phyloP scores from a whole-genome alignment of 176 grass and related monocot species.

The Cenchrus americanus region DNA sequence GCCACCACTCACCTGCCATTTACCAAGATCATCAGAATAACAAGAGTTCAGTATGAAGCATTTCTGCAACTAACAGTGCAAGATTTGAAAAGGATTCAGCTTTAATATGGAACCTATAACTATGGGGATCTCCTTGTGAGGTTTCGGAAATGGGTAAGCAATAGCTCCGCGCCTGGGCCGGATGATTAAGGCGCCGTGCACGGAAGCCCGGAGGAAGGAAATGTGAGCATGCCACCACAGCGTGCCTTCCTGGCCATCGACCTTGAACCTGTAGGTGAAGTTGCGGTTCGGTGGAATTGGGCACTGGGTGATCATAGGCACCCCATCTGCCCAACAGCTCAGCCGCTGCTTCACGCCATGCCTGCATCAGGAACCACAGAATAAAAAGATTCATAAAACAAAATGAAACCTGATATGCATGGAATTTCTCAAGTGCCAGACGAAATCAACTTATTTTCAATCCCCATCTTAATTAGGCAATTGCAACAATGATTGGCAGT shows the following conservation, averaged over 20 bases:
- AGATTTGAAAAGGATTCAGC: neutral
- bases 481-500: too few relatives aligned
- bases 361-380: neutral
- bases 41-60: neutral
- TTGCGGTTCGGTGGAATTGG: neutral
- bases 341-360: neutral
- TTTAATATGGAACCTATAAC: neutral
- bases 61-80: too few relatives aligned
- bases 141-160: constrained; percentile 4
- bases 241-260: too few relatives aligned
- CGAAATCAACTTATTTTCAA: neutral
- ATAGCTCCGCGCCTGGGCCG: neutral
- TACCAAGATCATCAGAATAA: neutral
- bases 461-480: neutral
- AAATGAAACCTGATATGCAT: neutral
- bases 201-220: neutral
- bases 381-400: neutral
- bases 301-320: neutral
- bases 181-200: constrained; percentile 21
- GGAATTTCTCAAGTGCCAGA: neutral
- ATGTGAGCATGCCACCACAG: constrained; percentile 33
- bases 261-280: too few relatives aligned
- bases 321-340: neutral
- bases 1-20: neutral
- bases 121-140: constrained; percentile 14